Percentiles rank a stretch among this genome's conserved stretches.
Conservation (phyloP, 192 early-diverging fungal genomes). For the Coemansia sp. region DNA sequence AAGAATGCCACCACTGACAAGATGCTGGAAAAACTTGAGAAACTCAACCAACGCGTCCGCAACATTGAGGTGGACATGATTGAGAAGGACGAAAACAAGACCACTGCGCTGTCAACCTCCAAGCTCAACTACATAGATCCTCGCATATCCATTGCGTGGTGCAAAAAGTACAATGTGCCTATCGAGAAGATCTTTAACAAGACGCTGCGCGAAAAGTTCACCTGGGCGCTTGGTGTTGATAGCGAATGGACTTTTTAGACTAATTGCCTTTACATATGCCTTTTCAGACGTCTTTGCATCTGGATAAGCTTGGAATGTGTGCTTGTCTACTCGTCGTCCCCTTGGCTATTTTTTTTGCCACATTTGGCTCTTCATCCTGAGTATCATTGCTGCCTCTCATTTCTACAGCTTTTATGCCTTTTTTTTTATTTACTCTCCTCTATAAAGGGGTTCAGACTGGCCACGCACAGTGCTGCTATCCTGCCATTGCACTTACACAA, state of each 20-base stretch:
- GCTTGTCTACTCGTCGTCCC: neutral
- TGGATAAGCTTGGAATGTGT: neutral
- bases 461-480: neutral
- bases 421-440: neutral
- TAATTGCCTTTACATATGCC: neutral
- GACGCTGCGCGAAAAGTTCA: conserved; percentile 91
- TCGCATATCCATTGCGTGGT: conserved; percentile 93
- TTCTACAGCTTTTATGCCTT: conserved; percentile 1
- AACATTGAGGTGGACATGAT: conserved; percentile 70
- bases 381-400: neutral
- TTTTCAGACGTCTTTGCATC: neutral
- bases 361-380: neutral
- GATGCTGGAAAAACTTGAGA: conserved; percentile 69
- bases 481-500: conserved; percentile 4
- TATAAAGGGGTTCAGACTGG: neutral
- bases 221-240: conserved; percentile 86
- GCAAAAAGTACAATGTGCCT: conserved; percentile 82
- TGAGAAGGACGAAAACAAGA: conserved; percentile 98
- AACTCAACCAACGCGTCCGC: conserved; percentile 69
- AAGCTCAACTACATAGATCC: conserved; percentile 99
- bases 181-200: conserved; percentile 91
- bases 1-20: conserved; percentile 63
- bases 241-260: conserved; percentile 60
- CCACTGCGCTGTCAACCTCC: conserved; percentile 91
- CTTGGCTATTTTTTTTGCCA: conserved; percentile 5